Percentiles rank a stretch among this genome's conserved stretches.
Conservation (phyloP, 495 filamentous ascomycete species). For the Hypomontagnella monticulosa region DNA sequence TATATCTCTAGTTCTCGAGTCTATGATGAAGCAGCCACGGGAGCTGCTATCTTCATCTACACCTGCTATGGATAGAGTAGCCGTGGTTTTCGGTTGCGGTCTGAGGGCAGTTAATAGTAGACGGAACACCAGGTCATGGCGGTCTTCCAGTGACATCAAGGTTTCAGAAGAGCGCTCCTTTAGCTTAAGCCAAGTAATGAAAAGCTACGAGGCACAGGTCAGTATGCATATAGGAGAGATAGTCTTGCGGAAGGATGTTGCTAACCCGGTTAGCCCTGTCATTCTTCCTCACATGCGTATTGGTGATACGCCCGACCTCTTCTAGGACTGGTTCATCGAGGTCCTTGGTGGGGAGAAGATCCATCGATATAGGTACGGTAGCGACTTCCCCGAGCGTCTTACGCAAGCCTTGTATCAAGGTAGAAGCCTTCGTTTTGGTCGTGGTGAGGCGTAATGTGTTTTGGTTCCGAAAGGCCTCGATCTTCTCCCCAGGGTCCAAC, state of each 20-base stretch:
- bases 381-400: slow-evolving; percentile 25
- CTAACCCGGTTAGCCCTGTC: slow-evolving; percentile 38
- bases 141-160: slow-evolving; percentile 36
- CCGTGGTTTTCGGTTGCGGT: slow-evolving; percentile 34
- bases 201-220: slow-evolving; percentile 28
- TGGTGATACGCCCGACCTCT: slow-evolving; percentile 56
- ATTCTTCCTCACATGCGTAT: slow-evolving; percentile 48
- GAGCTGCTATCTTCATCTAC: background rate
- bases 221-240: slow-evolving; percentile 11
- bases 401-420: slow-evolving; percentile 47
- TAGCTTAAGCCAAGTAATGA: slow-evolving; percentile 55
- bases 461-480: slow-evolving; percentile 42
- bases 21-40: slow-evolving; percentile 42
- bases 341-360: slow-evolving; percentile 32
- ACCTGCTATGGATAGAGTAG: slow-evolving; percentile 23
- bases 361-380: slow-evolving; percentile 2
- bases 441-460: slow-evolving; percentile 49
- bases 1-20: slow-evolving; percentile 39
- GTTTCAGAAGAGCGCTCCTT: slow-evolving; percentile 23
- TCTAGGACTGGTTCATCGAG: slow-evolving; percentile 44
- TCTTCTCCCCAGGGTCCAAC: slow-evolving; percentile 46
- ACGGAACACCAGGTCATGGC: slow-evolving; percentile 53
- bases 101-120: slow-evolving; percentile 52
- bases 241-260: background rate
- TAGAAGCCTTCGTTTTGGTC: slow-evolving; percentile 43